A percentile compares a stretch with the other conserved stretches of the same genome.
Conservation (phyloP, 2,329 filamentous ascomycete species). For the Phyllosticta citriasiana region DNA sequence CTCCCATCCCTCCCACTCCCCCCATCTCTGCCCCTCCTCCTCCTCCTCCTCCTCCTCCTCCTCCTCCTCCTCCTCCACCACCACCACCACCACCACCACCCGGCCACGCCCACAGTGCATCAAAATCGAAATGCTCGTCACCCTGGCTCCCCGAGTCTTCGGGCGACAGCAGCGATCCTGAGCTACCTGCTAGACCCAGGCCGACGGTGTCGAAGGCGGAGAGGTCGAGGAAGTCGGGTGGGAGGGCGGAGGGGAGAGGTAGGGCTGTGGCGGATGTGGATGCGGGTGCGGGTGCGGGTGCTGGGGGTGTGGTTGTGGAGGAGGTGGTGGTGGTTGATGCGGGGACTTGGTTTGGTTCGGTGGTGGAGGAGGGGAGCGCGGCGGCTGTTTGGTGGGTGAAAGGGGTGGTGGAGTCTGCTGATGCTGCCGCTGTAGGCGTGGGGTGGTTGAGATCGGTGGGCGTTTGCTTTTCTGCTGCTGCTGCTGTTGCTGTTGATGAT, state of each 20-base stretch:
- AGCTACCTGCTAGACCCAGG: slow-evolving; percentile 8
- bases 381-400: slow-evolving; percentile 15
- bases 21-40: slow-evolving; percentile 15
- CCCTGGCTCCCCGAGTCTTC: slow-evolving; percentile 21
- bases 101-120: slow-evolving; percentile 32
- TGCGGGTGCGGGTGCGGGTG: slow-evolving; percentile 10
- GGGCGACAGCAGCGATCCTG: slow-evolving; percentile 15
- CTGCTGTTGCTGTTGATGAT: background rate
- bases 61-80: slow-evolving; percentile 19
- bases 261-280: slow-evolving; percentile 2
- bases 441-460: background rate
- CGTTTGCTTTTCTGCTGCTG: background rate
- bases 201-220: slow-evolving; percentile 25
- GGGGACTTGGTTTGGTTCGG: background rate
- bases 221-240: slow-evolving; percentile 25
- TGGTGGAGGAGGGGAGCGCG: slow-evolving; percentile 9
- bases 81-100: slow-evolving; percentile 21
- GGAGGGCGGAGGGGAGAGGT: slow-evolving; percentile 17
- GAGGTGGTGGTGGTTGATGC: slow-evolving; percentile 15
- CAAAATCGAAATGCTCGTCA: slow-evolving; percentile 33
- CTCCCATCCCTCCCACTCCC: slow-evolving; percentile 21
- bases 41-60: slow-evolving; percentile 15
- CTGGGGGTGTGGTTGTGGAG: slow-evolving; percentile 21
- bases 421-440: background rate
- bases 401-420: slow-evolving; percentile 21